Evolutionary conservation across 2,329 filamentous ascomycete species (phyloP).

Genomic region (Hyphodiscus sp.): DNA sequence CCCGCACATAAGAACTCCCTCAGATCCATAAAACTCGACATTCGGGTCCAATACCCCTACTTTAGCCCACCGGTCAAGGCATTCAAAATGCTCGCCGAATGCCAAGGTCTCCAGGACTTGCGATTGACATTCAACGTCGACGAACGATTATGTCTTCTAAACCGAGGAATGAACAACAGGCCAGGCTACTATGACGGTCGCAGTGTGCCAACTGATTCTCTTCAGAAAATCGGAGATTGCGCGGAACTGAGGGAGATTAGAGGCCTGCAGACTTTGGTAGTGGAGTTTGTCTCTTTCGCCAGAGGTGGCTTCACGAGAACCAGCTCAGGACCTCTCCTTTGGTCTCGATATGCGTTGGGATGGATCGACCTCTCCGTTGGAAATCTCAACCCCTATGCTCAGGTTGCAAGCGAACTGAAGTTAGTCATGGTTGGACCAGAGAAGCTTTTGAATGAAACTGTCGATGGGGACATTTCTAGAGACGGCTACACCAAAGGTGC

Average conservation of each 20-base stretch:
- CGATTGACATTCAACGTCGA: background rate
- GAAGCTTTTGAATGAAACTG: too few relatives aligned
- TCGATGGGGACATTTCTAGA: too few relatives aligned
- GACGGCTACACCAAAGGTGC: too few relatives aligned
- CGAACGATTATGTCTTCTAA: too few relatives aligned
- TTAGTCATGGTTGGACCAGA: too few relatives aligned
- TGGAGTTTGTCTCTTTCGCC: background rate
- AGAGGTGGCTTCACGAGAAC: too few relatives aligned
- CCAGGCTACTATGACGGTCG: background rate
- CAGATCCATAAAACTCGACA: background rate
- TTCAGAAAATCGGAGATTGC: background rate
- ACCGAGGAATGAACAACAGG: too few relatives aligned
- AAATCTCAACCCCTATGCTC: too few relatives aligned
- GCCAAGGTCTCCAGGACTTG: background rate
- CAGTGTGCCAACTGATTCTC: background rate
- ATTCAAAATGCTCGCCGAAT: background rate
- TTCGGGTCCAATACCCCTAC: background rate
- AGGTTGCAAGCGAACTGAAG: too few relatives aligned
- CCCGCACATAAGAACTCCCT: background rate
- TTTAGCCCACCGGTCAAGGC: background rate
- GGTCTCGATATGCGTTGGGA: too few relatives aligned
- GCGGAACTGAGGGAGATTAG: background rate
- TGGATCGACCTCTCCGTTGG: too few relatives aligned
- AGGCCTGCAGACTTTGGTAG: background rate
- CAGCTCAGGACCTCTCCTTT: too few relatives aligned